Percentiles rank a stretch among this genome's conserved stretches.
Conservation (phyloP, 2,329 filamentous ascomycete species). For the Fusarium euwallaceae region DNA sequence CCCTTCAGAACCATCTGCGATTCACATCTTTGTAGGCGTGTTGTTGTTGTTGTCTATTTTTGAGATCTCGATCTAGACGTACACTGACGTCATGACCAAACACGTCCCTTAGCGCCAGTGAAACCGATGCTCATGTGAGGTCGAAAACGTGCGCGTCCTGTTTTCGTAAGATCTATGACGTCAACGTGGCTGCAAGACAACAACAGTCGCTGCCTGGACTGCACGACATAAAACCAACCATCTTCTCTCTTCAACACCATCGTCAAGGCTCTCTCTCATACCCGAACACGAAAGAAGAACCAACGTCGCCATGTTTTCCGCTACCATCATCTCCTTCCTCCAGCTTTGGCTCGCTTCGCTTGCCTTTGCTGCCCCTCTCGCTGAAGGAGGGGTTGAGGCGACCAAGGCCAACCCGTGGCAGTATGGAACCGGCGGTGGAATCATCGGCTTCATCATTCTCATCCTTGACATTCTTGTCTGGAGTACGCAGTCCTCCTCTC, state of each 20-base stretch:
- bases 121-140: neutral
- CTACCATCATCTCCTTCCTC: slow-evolving; percentile 36
- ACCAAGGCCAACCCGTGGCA: slow-evolving; percentile 63
- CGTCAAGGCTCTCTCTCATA: neutral
- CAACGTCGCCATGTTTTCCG: slow-evolving; percentile 28
- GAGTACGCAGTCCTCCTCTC: slow-evolving; percentile 60
- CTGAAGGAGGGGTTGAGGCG: slow-evolving; percentile 47
- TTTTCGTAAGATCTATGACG: slow-evolving; percentile 1
- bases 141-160: neutral
- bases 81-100: neutral
- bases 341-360: slow-evolving; percentile 61
- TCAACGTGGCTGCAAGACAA: neutral
- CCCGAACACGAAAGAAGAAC: neutral
- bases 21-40: neutral
- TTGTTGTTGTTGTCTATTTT: neutral
- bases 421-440: slow-evolving; percentile 72
- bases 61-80: neutral
- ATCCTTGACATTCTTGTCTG: slow-evolving; percentile 74
- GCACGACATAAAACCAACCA: neutral
- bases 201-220: neutral
- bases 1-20: neutral
- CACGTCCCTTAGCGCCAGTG: neutral
- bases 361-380: slow-evolving; percentile 60
- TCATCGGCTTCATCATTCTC: slow-evolving; percentile 71
- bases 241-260: neutral